These are phyloP conservation scores for Colletotrichum phormii DNA, from an alignment of 2,329 filamentous ascomycete species.

Conservation along the genomic window DNA sequence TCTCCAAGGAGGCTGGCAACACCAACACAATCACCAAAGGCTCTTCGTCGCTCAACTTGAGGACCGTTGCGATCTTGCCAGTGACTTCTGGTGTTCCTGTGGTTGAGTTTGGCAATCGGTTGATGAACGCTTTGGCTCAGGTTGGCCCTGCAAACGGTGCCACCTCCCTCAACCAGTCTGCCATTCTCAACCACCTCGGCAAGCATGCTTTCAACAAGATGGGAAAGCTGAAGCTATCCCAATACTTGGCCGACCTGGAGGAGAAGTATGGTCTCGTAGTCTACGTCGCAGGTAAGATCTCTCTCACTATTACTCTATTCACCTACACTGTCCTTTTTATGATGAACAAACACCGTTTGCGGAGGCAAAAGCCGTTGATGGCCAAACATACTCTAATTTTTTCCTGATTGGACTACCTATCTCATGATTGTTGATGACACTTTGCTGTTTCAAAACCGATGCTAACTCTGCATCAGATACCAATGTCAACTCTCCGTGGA, in stretches of 20 bases:
- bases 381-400: constrained; percentile 74
- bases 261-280: constrained; percentile 97
- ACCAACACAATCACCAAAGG: constrained; percentile 72
- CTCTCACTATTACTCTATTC: constrained; percentile 21
- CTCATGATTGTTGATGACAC: constrained; percentile 21
- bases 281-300: constrained; percentile 81
- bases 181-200: constrained; percentile 93
- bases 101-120: constrained; percentile 89
- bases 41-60: constrained; percentile 89
- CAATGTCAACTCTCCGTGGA: constrained; percentile 97
- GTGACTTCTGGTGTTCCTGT: constrained; percentile 93
- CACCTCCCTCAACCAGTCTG: constrained; percentile 91
- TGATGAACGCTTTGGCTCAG: constrained; percentile 89
- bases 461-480: constrained; percentile 74
- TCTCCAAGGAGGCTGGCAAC: constrained; percentile 70
- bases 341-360: constrained; percentile 64
- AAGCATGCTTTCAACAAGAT: constrained; percentile 97
- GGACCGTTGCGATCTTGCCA: constrained; percentile 92
- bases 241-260: constrained; percentile 95
- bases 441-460: not conserved
- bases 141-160: constrained; percentile 91
- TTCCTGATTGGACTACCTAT: constrained; percentile 62
- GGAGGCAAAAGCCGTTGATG: constrained; percentile 66
- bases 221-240: constrained; percentile 94
- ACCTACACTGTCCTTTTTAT: constrained; percentile 45